Base-by-base conservation (phyloP, 2,329 filamentous ascomycete genomes). In the Colletotrichum lupini region DNA sequence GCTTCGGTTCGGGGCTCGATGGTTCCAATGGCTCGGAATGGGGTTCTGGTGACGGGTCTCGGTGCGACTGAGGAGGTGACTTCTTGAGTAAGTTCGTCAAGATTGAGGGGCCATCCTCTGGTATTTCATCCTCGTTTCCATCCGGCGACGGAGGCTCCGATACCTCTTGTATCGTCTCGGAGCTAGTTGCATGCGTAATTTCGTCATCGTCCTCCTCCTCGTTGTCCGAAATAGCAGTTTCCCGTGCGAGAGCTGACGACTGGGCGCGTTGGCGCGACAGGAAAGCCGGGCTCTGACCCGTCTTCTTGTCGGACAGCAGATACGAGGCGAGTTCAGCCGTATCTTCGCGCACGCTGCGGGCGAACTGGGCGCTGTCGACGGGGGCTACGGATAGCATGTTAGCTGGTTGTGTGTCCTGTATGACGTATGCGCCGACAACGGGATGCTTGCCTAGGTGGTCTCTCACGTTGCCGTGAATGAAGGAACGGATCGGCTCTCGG, bases 311-410 rank as follows among this genome's bases (percentile, higher is more conserved):
- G 52, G 92, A 92, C 32, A 98, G 88, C 62, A 94, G 92, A 80
- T 95, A 95, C 22, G 91, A 94, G 56, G 95, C 95, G 69, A 98
- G 87, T 82, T 97, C 94, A 64, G 95, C 94, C 2, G 95, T 97
- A 80, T 97, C 93, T 82, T 97, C 92, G 75, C 95, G 92, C 53
- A 98, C 93, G 76, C 92, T 93, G 72, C 92, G 91, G 42, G 94
- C 93, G 81, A 94, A 94, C 77, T 94, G 90, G 22, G 91, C 89
- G 77, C 90, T 93, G 79, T 96, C 93, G 82, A 90, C 80, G 22
- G 88, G 87, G 52, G 84, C 87, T 63, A 55, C 26, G 49, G 12
- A 26, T n/a, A 11, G n/a, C 19, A 22, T 22, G 52, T 72, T 37
- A 59, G 56, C 24, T 37, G 53, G 32, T 32, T 26, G 49, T 22